Evolutionary conservation across 495 filamentous ascomycete species (phyloP).

Genomic region (Alectoria sarmentosa): DNA sequence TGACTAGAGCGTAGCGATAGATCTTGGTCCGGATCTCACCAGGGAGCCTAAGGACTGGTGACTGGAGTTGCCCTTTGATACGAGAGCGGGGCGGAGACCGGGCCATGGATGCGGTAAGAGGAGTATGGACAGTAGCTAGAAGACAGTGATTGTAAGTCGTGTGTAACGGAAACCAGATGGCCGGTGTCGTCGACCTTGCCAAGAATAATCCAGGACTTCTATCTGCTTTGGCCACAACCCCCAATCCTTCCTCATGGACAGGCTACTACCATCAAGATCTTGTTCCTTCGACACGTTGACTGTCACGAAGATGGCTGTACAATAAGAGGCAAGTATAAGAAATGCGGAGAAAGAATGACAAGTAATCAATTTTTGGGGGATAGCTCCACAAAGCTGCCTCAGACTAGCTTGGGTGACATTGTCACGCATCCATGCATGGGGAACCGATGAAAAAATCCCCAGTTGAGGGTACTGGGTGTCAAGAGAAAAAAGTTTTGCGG

Average conservation of each 20-base stretch:
- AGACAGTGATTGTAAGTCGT: not conserved
- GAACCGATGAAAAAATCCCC: not conserved
- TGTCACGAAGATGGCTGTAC: not conserved
- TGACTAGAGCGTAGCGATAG: slow-evolving; percentile 29
- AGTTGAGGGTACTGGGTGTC: not conserved
- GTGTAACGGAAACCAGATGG: not conserved
- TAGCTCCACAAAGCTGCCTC: not conserved
- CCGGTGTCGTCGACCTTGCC: slow-evolving; percentile 1
- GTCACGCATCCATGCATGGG: not conserved
- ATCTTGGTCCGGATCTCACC: slow-evolving; percentile 37
- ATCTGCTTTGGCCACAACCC: not conserved
- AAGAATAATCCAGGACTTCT: not conserved
- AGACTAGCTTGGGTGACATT: slow-evolving; percentile 8
- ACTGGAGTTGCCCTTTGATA: slow-evolving; percentile 22
- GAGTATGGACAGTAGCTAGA: not conserved
- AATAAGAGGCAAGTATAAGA: not conserved
- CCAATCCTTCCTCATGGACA: not conserved
- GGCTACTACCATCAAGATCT: not conserved
- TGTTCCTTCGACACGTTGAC: not conserved
- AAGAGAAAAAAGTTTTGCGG: not conserved
- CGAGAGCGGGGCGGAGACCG: slow-evolving; percentile 13
- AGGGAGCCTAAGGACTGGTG: slow-evolving; percentile 34
- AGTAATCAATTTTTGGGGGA: not conserved
- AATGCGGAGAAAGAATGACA: not conserved
- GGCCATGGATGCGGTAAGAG: slow-evolving; percentile 1